These are phyloP conservation scores for Sicyos baderoa DNA, from an alignment of 306 rosid genomes.

Conservation along the genomic window DNA sequence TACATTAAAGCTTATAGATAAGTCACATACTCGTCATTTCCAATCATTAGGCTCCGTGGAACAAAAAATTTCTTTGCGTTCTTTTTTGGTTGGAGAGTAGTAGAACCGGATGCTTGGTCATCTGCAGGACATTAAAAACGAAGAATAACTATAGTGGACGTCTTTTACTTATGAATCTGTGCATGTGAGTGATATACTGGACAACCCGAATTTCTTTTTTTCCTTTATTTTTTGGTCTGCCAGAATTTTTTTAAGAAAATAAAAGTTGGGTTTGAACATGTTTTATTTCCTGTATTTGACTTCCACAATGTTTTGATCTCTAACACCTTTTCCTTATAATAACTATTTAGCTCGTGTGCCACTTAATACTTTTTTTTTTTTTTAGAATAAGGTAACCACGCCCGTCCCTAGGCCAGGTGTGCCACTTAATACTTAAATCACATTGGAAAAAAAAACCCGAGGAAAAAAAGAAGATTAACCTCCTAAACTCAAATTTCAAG, in stretches of 20 bases:
- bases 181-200: not conserved
- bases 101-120: constrained; percentile 43
- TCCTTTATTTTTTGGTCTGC: not conserved
- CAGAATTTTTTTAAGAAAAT: not conserved
- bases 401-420: too few relatives aligned
- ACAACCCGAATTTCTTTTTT: not conserved
- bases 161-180: not conserved
- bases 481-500: not conserved
- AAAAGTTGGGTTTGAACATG: not conserved
- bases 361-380: not conserved
- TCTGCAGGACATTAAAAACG: constrained; percentile 33
- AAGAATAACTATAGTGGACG: not conserved
- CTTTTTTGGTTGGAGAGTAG: constrained; percentile 37
- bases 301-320: not conserved
- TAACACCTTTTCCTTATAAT: not conserved
- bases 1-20: constrained; percentile 16
- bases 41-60: constrained; percentile 85
- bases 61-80: constrained; percentile 53
- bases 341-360: not conserved
- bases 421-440: not conserved
- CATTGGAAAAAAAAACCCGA: not conserved
- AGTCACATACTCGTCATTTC: constrained; percentile 79
- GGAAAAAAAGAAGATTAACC: not conserved
- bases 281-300: not conserved
- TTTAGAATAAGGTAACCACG: too few relatives aligned